Evolutionary conservation across 2,329 filamentous ascomycete species (phyloP), one percentile per base, ranked within the genome.

Genomic region (Fusarium guadeloupense): DNA sequence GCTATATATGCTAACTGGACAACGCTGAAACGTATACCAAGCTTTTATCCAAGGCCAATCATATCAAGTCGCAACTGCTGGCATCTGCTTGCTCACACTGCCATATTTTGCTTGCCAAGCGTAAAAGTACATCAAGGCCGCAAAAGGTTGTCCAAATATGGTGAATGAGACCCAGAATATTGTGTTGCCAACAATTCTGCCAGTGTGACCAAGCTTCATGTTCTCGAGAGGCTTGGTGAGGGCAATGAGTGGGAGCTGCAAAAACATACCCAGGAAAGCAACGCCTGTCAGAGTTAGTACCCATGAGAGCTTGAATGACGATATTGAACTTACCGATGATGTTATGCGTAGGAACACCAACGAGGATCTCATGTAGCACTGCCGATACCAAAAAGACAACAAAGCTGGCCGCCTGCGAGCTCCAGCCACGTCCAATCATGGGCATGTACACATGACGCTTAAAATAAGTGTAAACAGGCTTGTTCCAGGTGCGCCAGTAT

Each of bases 71-170:
- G 41, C 39, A n/a, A 37, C 37, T 14, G 47, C 43, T 19, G 59
- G 54, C 62, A 72, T 63, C 44, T 74, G 72, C 65, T 78, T 80
- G 64, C 85, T 91, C 19, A 93, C 89, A 69, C 89, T 93, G 12
- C 95, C 95, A 73, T 97, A 97, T 79, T 98, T 98, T 50, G 92
- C 92, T 78, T 98, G 94, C 94, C 95, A 99, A 2, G 93, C 93
- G 74, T 98, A 98, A 75, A 97, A 99, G 75, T 99, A 99, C 74
- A 96, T 82, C 57, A 99, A 79, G 1, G 92, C 93, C 2, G 92
- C 95, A 68, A 98, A 85, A 1, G 95, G 95, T 80, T 99, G 95
- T 4, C 95, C 95, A 12, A 99, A 90, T 3, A 98, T 86, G 64
- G 94, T 97, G 72, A 99, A 99, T 12, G 91, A 94, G 17, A 97